Conservation (phyloP, 1,284 basidiomycete species). For the Leccinum pachyderme region DNA sequence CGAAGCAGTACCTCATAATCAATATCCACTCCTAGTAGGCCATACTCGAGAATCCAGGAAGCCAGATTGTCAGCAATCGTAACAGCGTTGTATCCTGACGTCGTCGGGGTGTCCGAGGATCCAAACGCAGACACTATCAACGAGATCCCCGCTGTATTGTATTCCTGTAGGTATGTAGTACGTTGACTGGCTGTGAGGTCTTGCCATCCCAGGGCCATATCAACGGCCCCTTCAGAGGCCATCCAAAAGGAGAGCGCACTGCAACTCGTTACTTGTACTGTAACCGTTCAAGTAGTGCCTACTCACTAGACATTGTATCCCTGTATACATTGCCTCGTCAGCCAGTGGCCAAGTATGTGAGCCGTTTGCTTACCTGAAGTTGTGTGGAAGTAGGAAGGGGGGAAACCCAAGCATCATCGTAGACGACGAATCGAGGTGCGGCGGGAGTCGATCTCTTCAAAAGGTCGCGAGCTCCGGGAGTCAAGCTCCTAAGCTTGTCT, state of each 20-base stretch:
- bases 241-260: conserved; percentile 46
- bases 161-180: conserved; percentile 26
- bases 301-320: conserved; percentile 50
- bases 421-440: conserved; percentile 44
- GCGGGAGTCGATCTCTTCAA: conserved; percentile 15
- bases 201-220: conserved; percentile 45
- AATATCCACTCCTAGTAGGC: conserved; percentile 55
- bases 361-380: conserved; percentile 19
- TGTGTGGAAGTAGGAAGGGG: conserved; percentile 26
- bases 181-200: conserved; percentile 35
- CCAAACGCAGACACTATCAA: conserved; percentile 51
- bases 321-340: conserved; percentile 18
- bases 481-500: conserved; percentile 9
- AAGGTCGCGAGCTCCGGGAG: conserved; percentile 8
- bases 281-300: neutral
- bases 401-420: conserved; percentile 42
- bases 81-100: conserved; percentile 37
- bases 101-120: conserved; percentile 49
- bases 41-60: conserved; percentile 46
- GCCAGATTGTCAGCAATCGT: conserved; percentile 45
- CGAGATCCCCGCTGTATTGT: conserved; percentile 46
- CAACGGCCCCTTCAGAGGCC: conserved; percentile 38
- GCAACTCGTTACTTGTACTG: neutral
- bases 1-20: conserved; percentile 45
- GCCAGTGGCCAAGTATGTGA: conserved; percentile 22